Base-by-base conservation (phyloP, 2,329 filamentous ascomycete species). In the Monosporascus sp. region DNA sequence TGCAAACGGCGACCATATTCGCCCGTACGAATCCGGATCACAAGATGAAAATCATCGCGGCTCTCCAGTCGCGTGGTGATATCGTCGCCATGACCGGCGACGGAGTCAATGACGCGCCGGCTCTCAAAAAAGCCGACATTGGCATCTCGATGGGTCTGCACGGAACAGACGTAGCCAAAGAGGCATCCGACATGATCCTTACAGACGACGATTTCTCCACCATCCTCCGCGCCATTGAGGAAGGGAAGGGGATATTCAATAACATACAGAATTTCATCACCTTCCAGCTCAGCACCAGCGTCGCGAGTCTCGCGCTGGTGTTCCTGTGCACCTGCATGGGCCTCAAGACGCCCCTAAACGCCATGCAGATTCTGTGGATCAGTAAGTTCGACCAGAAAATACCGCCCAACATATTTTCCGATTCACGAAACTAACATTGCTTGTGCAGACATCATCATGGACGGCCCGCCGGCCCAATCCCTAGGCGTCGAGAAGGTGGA, bases 311-410 rank as follows among this genome's bases (percentile, higher is more conserved):
- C 60, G 90, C 89, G 53, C 79, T 99, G 51, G 94, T 99, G 18
- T 83, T 99, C 60, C 72, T 99, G 64, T 97, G 92, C 77, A 97
- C 91, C 31, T 88, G 90, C 61, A 81, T 97, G 56, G 94, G 94
- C 39, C 94, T 95, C 74, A 92, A 90, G 72, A 96, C 94, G 68
- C 95, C 94, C 46, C 79, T 99, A 55, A 99, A 99, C 69, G 91
- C 94, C 48, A 99, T 99, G 94, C 94, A 99, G 74, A 99, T 99
- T 75, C 81, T 99, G 42, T 99, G 94, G 94, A 99, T 99, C 66
- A 99, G 93, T 97, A 76, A 75, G 90, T 82, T 14, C 1, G 15
- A 36, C 47, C 17, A 3, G 24, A 41, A 11, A 34, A 34, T 14
- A 34, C 31, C 11, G 9, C 11, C 4, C 11, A 34, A 14, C 11